These are phyloP conservation scores for Prunus mira DNA, from an alignment of 306 rosid genomes.

Conservation along the genomic window DNA sequence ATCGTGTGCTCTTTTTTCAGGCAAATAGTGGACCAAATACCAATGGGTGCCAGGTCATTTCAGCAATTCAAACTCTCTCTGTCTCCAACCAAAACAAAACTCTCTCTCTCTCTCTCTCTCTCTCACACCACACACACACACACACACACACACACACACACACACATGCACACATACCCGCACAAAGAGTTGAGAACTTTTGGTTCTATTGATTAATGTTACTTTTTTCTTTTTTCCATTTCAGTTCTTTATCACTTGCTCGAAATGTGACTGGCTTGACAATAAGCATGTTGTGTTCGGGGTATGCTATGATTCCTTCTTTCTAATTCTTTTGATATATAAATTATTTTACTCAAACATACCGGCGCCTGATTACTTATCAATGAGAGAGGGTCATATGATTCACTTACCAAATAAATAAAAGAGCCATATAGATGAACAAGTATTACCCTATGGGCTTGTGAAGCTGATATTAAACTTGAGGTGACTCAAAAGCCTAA, in stretches of 20 bases:
- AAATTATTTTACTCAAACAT: neutral
- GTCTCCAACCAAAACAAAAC: neutral
- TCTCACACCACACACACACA: neutral
- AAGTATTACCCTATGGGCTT: neutral
- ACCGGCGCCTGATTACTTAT: neutral
- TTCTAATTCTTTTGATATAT: neutral
- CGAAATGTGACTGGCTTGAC: constrained; percentile 99
- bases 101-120: neutral
- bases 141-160: too few relatives aligned
- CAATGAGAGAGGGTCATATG: neutral
- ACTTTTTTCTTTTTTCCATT: neutral
- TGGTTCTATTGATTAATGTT: neutral
- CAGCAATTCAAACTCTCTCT: neutral
- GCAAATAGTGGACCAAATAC: constrained; percentile 89
- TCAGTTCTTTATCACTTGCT: constrained; percentile 92
- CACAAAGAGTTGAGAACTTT: neutral
- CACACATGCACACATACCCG: neutral
- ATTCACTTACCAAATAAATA: neutral
- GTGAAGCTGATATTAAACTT: neutral
- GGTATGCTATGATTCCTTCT: constrained; percentile 51
- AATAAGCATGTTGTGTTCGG: constrained; percentile 97
- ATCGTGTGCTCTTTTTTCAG: constrained; percentile 43
- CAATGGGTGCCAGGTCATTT: constrained; percentile 87
- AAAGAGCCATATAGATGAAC: neutral
- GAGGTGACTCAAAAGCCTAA: neutral